Conservation (phyloP, 352 stramenopile species). For the Phytophthora agathidicida region DNA sequence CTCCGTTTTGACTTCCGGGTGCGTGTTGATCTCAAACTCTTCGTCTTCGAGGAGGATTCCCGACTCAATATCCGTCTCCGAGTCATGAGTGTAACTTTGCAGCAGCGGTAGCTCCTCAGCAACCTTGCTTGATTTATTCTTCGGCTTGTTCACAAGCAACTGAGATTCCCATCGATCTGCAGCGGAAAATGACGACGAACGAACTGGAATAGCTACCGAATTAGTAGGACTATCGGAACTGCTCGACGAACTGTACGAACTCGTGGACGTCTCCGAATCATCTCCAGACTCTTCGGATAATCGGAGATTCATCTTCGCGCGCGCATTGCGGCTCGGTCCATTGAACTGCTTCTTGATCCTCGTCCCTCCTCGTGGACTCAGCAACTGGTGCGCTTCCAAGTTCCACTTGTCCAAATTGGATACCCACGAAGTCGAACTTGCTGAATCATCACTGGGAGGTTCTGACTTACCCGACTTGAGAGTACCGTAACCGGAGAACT, state of each 20-base stretch:
- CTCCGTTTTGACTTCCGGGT: slow-evolving; percentile 40
- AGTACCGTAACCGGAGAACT: slow-evolving; percentile 29
- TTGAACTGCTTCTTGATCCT: slow-evolving; percentile 39
- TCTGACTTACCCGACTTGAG: slow-evolving; percentile 24
- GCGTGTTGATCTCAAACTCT: slow-evolving; percentile 3
- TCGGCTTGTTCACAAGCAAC: slow-evolving; percentile 5
- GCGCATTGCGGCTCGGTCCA: slow-evolving; percentile 1
- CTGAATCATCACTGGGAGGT: slow-evolving; percentile 7
- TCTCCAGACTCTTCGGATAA: slow-evolving; percentile 42
- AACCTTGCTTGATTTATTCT: slow-evolving; percentile 23
- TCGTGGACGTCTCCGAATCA: slow-evolving; percentile 50
- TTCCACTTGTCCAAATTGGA: slow-evolving; percentile 53
- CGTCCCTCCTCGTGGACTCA: slow-evolving; percentile 39
- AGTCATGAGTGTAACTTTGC: slow-evolving; percentile 19
- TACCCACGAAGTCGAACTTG: slow-evolving; percentile 41
- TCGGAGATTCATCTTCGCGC: slow-evolving; percentile 8
- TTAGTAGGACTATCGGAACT: slow-evolving; percentile 20
- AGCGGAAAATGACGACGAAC: slow-evolving; percentile 26
- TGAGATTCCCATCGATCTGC: slow-evolving; percentile 18
- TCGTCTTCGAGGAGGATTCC: slow-evolving; percentile 23
- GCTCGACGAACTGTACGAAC: slow-evolving; percentile 42
- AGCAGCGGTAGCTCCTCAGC: slow-evolving; percentile 52
- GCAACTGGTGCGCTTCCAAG: slow-evolving; percentile 28
- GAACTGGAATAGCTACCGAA: slow-evolving; percentile 14
- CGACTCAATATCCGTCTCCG: slow-evolving; percentile 31